Evolutionary conservation across 176 grass and related monocot genomes (phyloP).

Genomic region (Oryza meyeriana): DNA sequence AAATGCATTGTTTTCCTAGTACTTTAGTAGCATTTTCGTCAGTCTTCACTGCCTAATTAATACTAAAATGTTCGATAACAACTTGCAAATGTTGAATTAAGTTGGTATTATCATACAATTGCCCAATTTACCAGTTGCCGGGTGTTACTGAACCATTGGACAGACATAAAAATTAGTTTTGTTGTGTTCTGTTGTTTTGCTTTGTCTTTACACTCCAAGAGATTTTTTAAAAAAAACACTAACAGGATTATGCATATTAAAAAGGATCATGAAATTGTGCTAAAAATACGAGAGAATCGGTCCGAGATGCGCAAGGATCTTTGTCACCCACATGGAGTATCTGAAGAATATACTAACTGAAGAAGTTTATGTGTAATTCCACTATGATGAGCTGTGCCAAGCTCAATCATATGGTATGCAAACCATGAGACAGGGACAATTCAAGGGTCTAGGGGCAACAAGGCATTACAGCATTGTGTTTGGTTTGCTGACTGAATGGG

Average conservation of each 20-base stretch:
- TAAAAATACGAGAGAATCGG: not conserved
- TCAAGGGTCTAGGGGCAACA: constrained; percentile 34
- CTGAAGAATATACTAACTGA: constrained; percentile 28
- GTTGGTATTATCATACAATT: not conserved
- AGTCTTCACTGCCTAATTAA: not conserved
- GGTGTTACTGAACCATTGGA: not conserved
- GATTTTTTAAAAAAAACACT: not conserved
- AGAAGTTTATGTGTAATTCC: constrained; percentile 25
- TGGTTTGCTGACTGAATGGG: constrained; percentile 18
- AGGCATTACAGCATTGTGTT: constrained; percentile 27
- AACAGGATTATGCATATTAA: not conserved
- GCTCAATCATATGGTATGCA: constrained; percentile 31
- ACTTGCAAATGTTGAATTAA: not conserved
- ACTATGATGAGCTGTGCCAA: constrained; percentile 36
- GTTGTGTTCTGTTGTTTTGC: not conserved
- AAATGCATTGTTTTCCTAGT: not conserved
- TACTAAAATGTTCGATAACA: not conserved
- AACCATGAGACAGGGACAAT: constrained; percentile 45
- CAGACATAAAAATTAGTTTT: not conserved
- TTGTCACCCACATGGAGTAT: constrained; percentile 37
- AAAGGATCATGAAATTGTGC: not conserved
- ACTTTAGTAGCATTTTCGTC: not conserved
- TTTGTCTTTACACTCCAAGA: not conserved
- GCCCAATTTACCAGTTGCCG: not conserved
- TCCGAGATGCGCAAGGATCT: constrained; percentile 40